Evolutionary conservation across 495 filamentous ascomycete species (phyloP).

Genomic region (Annulohypoxylon nitens): DNA sequence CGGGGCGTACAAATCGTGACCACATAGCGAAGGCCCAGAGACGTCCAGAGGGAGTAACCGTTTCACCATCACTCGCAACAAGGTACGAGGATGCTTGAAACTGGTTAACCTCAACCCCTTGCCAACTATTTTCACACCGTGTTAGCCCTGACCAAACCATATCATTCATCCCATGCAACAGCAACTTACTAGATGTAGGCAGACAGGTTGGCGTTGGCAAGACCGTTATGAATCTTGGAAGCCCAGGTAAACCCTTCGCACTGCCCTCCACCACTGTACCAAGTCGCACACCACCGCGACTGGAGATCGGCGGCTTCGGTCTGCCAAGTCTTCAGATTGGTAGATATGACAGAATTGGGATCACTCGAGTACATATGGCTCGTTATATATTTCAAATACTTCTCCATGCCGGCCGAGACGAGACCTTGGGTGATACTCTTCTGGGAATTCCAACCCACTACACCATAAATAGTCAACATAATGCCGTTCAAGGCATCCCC

Average conservation of each 20-base stretch:
- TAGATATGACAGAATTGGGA: constrained; percentile 55
- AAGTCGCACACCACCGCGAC: constrained; percentile 54
- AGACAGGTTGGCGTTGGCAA: constrained; percentile 59
- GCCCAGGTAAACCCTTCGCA: constrained; percentile 71
- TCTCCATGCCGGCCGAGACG: constrained; percentile 55
- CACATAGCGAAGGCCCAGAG: constrained; percentile 68
- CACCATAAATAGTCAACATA: not conserved
- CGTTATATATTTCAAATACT: constrained; percentile 60
- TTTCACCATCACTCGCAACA: constrained; percentile 53
- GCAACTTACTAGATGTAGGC: constrained; percentile 59
- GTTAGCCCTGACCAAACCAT: not conserved
- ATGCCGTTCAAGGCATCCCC: too few species aligned
- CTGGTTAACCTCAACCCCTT: constrained; percentile 55
- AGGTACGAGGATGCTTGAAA: constrained; percentile 57
- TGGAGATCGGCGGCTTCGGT: constrained; percentile 64
- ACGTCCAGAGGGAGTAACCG: constrained; percentile 54
- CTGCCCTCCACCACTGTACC: constrained; percentile 60
- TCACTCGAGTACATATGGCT: constrained; percentile 62
- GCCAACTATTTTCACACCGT: constrained; percentile 50
- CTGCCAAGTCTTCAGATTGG: constrained; percentile 61
- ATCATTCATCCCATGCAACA: not conserved
- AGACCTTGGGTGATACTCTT: constrained; percentile 57
- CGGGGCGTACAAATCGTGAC: constrained; percentile 61
- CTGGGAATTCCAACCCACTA: constrained; percentile 60
- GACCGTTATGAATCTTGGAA: constrained; percentile 60